phyloP scores from a whole-genome alignment of 140 eudicot species.

The Erigeron philadelphicus region DNA sequence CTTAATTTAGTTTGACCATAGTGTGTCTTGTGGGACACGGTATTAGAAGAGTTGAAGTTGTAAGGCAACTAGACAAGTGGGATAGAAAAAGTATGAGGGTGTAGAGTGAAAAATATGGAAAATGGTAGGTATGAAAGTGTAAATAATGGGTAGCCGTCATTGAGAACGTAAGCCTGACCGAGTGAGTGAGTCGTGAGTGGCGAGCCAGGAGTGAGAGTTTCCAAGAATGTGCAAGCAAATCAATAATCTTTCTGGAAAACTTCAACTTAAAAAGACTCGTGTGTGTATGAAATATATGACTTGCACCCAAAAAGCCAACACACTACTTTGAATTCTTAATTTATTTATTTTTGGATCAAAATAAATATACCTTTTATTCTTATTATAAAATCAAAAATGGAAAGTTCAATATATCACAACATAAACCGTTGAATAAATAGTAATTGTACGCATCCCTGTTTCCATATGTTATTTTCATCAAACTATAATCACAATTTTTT shows the following conservation, averaged over 20 bases:
- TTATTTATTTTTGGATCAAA: neutral
- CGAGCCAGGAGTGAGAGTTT: slow-evolving; percentile 22
- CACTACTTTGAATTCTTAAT: slow-evolving; percentile 7
- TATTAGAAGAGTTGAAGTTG: slow-evolving; percentile 24
- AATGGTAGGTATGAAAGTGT: slow-evolving; percentile 17
- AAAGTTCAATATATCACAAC: too few relatives aligned
- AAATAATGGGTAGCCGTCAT: slow-evolving; percentile 25
- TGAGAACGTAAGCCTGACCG: slow-evolving; percentile 35
- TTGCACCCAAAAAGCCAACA: slow-evolving; percentile 32
- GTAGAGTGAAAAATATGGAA: neutral
- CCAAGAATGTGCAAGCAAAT: slow-evolving; percentile 18
- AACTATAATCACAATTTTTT: too few relatives aligned
- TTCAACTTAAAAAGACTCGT: slow-evolving; percentile 22
- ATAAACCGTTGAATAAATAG: too few relatives aligned
- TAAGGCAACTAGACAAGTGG: slow-evolving; percentile 25
- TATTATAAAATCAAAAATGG: too few relatives aligned
- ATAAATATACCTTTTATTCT: too few relatives aligned
- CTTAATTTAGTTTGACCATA: slow-evolving; percentile 31
- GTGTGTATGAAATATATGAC: slow-evolving; percentile 26
- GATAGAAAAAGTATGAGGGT: neutral
- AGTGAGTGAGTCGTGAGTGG: slow-evolving; percentile 37
- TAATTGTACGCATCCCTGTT: too few relatives aligned
- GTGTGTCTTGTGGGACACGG: slow-evolving; percentile 28
- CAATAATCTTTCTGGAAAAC: slow-evolving; percentile 23
- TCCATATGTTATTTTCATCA: too few relatives aligned